Evolutionary conservation across 148 eudicot genomes (phyloP).

Genomic region (Rhododendron ferrugineum): DNA sequence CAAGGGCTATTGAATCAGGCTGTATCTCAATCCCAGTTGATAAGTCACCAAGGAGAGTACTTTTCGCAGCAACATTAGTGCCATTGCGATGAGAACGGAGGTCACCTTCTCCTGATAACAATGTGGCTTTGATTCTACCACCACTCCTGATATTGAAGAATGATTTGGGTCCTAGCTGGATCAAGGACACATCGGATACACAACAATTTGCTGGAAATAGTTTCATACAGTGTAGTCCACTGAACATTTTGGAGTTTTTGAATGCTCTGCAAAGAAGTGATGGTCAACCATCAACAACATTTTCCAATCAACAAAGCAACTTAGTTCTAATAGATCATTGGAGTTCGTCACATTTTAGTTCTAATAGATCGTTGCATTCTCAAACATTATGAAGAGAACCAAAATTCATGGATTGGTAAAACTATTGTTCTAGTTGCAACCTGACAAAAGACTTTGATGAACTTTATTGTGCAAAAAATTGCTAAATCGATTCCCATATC

Average conservation of each 20-base stretch:
- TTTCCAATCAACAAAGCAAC: not conserved
- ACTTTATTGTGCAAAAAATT: not conserved
- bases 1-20: conserved; percentile 51
- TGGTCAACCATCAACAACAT: not conserved
- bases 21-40: conserved; percentile 60
- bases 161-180: conserved; percentile 29
- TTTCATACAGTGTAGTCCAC: conserved; percentile 34
- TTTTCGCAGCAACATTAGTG: conserved; percentile 18
- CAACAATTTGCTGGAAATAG: conserved; percentile 32
- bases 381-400: not conserved
- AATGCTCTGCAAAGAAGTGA: conserved; percentile 25
- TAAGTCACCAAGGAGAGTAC: conserved; percentile 24
- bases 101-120: conserved; percentile 64
- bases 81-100: conserved; percentile 36
- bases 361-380: not conserved
- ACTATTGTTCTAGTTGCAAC: not conserved
- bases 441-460: not conserved
- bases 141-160: conserved; percentile 26
- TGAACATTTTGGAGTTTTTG: conserved; percentile 33
- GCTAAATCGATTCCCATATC: not conserved
- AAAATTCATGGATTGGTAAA: not conserved
- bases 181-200: conserved; percentile 27
- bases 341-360: no score
- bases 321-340: no score
- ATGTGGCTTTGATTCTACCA: conserved; percentile 43